Evolutionary conservation across 805 yeast species (phyloP).

Genomic region (Candida tallmaniae): DNA sequence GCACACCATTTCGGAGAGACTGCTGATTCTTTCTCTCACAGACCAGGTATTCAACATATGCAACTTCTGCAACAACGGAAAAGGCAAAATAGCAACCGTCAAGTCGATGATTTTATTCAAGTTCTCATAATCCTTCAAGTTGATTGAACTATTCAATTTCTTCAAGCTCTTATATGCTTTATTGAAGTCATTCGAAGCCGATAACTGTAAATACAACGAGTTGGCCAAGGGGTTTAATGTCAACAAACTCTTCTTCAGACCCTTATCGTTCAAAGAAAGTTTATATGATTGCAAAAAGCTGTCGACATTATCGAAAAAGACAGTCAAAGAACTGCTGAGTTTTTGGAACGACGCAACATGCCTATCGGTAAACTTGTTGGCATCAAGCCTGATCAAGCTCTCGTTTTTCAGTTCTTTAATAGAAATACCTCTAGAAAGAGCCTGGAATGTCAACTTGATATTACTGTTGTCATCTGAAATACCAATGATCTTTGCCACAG

Average conservation of each 20-base stretch:
- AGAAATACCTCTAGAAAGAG: constrained; percentile 40
- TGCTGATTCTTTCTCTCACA: constrained; percentile 28
- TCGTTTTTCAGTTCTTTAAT: constrained; percentile 18
- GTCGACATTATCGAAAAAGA: constrained; percentile 35
- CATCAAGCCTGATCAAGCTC: constrained; percentile 21
- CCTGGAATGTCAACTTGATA: constrained; percentile 46
- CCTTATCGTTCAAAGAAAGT: constrained; percentile 26
- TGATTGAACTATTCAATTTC: constrained; percentile 25
- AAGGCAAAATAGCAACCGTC: constrained; percentile 48
- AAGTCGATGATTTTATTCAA: constrained; percentile 40
- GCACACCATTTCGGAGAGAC: constrained; percentile 25
- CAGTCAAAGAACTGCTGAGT: constrained; percentile 16
- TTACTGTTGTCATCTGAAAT: constrained; percentile 40
- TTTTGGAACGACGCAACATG: constrained; percentile 14
- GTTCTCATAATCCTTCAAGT: constrained; percentile 9
- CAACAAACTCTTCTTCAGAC: constrained; percentile 33
- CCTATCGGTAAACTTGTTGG: constrained; percentile 13
- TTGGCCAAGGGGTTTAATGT: constrained; percentile 58
- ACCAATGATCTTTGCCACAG: constrained; percentile 46
- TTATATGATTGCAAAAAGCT: constrained; percentile 35
- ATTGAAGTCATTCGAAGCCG: constrained; percentile 42
- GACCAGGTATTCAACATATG: constrained; percentile 31
- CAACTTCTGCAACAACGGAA: constrained; percentile 40
- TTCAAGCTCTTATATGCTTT: constrained; percentile 41
- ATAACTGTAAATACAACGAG: constrained; percentile 52